Evolutionary conservation across 805 yeast species (phyloP).

Genomic region (Debaryomyces maramus): DNA sequence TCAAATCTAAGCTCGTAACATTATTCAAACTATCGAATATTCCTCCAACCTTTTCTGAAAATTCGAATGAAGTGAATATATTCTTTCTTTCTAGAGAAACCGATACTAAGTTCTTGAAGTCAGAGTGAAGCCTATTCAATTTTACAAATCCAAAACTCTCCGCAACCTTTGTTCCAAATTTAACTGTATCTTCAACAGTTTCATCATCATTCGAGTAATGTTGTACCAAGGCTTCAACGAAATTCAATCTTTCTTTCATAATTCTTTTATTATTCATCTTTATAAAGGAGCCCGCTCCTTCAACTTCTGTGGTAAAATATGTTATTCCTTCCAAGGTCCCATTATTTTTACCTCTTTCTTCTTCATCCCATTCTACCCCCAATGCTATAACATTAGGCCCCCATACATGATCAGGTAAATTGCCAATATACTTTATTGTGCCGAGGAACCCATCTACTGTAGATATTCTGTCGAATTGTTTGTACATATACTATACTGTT

Average conservation of each 20-base stretch:
- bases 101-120: slow-evolving; percentile 44
- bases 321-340: slow-evolving; percentile 56
- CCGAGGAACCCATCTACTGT: slow-evolving; percentile 50
- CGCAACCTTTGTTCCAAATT: slow-evolving; percentile 56
- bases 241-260: slow-evolving; percentile 17
- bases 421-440: slow-evolving; percentile 64
- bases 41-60: not conserved
- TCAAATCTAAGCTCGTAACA: slow-evolving; percentile 51
- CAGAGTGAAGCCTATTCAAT: slow-evolving; percentile 46
- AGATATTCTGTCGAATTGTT: slow-evolving; percentile 19
- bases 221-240: slow-evolving; percentile 50
- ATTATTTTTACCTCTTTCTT: slow-evolving; percentile 65
- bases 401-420: slow-evolving; percentile 58
- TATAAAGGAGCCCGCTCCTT: slow-evolving; percentile 62
- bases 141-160: slow-evolving; percentile 68
- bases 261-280: slow-evolving; percentile 45
- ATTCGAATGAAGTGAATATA: slow-evolving; percentile 24
- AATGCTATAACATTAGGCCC: slow-evolving; percentile 47
- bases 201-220: slow-evolving; percentile 44
- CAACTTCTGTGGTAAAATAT: slow-evolving; percentile 51
- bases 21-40: slow-evolving; percentile 14
- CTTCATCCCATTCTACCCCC: slow-evolving; percentile 88
- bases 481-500: slow-evolving; percentile 4
- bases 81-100: slow-evolving; percentile 50
- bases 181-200: slow-evolving; percentile 27